These are phyloP conservation scores for Marasmius oreades DNA, from an alignment of 1,284 basidiomycete genomes.

Conservation along the genomic window DNA sequence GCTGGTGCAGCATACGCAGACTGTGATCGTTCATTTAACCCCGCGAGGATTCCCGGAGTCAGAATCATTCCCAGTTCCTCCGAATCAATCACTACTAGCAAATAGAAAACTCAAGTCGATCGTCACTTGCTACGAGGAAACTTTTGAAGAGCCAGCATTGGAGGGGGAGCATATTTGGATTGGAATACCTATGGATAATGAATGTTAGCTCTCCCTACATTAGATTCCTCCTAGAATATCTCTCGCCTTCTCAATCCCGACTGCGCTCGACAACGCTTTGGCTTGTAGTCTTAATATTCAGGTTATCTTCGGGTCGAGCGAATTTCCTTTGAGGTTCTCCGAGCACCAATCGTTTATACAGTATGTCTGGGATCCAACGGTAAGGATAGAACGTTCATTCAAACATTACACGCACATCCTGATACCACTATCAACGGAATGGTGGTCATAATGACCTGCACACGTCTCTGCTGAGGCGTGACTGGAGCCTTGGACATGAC, in stretches of 20 bases:
- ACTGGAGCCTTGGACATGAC: neutral
- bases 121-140: neutral
- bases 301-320: neutral
- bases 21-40: slow-evolving; percentile 96
- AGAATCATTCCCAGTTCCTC: slow-evolving; percentile 54
- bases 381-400: neutral
- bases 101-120: slow-evolving; percentile 5
- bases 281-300: neutral
- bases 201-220: too few species aligned
- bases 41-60: slow-evolving; percentile 88
- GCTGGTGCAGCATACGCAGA: slow-evolving; percentile 88
- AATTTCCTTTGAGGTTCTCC: neutral
- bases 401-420: neutral
- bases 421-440: neutral
- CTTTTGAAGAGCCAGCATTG: neutral
- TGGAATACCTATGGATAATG: too few species aligned
- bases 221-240: neutral
- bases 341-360: neutral
- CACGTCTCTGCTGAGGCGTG: neutral
- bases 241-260: neutral
- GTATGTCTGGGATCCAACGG: neutral
- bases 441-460: neutral
- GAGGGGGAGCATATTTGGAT: too few species aligned
- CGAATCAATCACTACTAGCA: slow-evolving; percentile 15
- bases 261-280: neutral